These are phyloP conservation scores for Rheum nobile DNA, from an alignment of 148 eudicot genomes.

Conservation along the genomic window DNA sequence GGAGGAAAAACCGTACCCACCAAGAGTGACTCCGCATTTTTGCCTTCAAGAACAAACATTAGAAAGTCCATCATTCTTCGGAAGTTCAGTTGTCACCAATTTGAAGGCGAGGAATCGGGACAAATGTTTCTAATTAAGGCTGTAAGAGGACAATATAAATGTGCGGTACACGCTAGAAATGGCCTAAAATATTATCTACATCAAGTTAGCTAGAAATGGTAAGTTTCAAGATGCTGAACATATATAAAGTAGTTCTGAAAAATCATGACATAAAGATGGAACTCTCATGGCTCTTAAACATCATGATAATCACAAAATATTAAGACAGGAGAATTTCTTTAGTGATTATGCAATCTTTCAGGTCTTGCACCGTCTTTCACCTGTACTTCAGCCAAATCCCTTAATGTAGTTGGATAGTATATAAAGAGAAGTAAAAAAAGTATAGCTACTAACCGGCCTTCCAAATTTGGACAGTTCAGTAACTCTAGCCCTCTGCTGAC, in stretches of 20 bases:
- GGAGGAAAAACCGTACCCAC: conserved; percentile 78
- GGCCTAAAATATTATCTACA: not conserved
- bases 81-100: not conserved
- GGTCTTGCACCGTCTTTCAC: not conserved
- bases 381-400: not conserved
- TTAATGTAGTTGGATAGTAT: not conserved
- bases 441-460: conserved; percentile 64
- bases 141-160: not conserved
- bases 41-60: conserved; percentile 34
- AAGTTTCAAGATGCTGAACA: not conserved
- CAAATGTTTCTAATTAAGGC: not conserved
- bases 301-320: not conserved
- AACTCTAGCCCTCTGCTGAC: conserved; percentile 70
- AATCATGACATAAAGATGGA: not conserved
- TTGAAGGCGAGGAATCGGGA: not conserved
- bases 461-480: conserved; percentile 84
- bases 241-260: not conserved
- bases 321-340: not conserved
- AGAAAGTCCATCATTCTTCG: not conserved
- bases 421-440: not conserved
- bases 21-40: conserved; percentile 82
- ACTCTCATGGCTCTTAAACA: not conserved
- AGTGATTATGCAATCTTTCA: not conserved
- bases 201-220: not conserved
- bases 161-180: not conserved